Base-by-base conservation (phyloP, 495 filamentous ascomycete genomes). In the Penicillium manginii region DNA sequence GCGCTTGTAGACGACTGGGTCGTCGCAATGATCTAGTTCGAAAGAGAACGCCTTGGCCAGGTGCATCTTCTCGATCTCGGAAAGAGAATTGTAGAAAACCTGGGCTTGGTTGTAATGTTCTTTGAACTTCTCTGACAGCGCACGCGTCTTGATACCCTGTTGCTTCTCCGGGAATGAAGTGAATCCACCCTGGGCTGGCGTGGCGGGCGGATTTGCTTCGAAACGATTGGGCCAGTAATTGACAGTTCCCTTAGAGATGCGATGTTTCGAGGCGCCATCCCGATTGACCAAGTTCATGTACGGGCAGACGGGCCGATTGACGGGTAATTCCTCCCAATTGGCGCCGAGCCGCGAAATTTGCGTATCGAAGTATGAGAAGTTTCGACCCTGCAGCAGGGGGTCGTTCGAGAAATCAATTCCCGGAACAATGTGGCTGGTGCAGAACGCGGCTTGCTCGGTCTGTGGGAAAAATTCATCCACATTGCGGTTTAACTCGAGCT, bases 201-300 rank as follows among this genome's bases (percentile, higher is more conserved):
- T 72, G 0, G 87, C 85, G 1, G 91, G 88, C 0, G 87, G 86
- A 22, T 79, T 76, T 8, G 81, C 78, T 3, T 84, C 80, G 59
- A 84, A 90, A 2, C 91, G 84, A 71, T 96, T 96, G 18, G 92
- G 91, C 88, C 88, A 96, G 78, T 96, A 96, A 75, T 93, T 96
- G 61, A 92, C 86, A 1, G 78, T 86, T 55, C 91, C 90, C 62
- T 83, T 84, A 32, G 79, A 81, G 65, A 88, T 86, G 21, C 76
- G 74, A 57, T 83, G 81, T 37, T 56, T 65, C 59, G 65, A 65
- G 1, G 70, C 63, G 10, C 75, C 75, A 15, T 78, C 75, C 2
- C 75, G 64, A 57, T 78, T 78, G 39, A 92, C 78, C 2, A 88
- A 69, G 46, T 55, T 73, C 63, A 78, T 67, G 22, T 73, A 76